Evolutionary conservation across 305 asterid genomes (phyloP), one percentile per base, ranked within the genome.

Genomic region (Fraxinus floribunda): DNA sequence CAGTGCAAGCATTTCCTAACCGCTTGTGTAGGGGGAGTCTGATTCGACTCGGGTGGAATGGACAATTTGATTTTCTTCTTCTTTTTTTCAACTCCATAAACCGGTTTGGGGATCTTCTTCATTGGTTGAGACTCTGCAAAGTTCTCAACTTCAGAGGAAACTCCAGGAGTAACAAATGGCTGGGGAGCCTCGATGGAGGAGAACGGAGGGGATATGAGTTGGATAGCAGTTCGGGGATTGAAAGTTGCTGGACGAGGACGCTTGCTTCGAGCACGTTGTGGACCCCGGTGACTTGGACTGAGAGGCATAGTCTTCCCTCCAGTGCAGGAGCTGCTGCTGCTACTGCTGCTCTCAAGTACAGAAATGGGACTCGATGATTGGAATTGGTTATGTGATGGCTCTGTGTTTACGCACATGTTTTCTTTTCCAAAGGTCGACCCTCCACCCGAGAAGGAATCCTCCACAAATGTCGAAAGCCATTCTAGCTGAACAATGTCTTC

Each of bases 261-360:
- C 79, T 96, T 96, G 89, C 95, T 94, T 4, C 99, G 91, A 2
- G 99, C 99, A 13, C 98, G 97, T 62, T 96, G 99, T 2, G 94
- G 81, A n/a, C 94, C 97, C 1, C 89, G 93, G 6, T 89, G 91
- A 60, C 66, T 82, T 2, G 91, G 90, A 85, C 90, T 82, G 24
- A 90, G 91, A 5, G 92, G 95, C 68, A 87, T 18, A 16, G 86
- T 80, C 84, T 89, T 90, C 0, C 84, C 90, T 0, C 83, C 83
- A 0, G 92, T 88, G 82, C 89, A 87, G 83, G 92, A 91, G 81
- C 93, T 85, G 72, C 82, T 94, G 64, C 64, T 95, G 81, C 93
- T 85, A 64, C 82, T 94, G 64, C 64, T 95, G 85, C 98, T 95
- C 85, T 96, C 98, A 0, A 93, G 85, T 44, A 93, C 97, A 0